Percentiles rank a stretch among this genome's conserved stretches.
Conservation (phyloP, 2,329 filamentous ascomycete species). For the Aspergillus floridensis region DNA sequence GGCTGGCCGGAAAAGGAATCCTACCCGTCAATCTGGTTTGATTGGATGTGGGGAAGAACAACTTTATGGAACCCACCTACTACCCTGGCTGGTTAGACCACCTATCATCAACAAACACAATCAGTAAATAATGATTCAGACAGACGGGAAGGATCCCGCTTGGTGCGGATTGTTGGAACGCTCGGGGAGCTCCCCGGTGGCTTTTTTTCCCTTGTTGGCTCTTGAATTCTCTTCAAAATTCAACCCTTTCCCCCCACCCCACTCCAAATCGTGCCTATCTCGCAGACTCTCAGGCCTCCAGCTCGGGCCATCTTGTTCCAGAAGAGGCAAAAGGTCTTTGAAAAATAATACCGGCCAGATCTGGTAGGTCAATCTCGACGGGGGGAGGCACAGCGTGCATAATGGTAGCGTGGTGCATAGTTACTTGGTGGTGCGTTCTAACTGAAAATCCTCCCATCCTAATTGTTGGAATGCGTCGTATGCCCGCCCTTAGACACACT, state of each 20-base stretch:
- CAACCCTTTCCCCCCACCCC: too few relatives aligned
- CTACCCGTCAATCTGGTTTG: neutral
- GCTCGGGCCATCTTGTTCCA: neutral
- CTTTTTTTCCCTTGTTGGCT: too few relatives aligned
- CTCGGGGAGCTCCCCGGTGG: neutral
- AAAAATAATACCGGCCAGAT: neutral
- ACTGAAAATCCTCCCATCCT: too few relatives aligned
- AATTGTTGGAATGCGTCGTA: neutral
- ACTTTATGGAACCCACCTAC: neutral
- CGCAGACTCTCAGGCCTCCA: neutral
- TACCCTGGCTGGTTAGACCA: neutral
- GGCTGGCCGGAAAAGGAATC: neutral
- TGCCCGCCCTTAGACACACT: neutral
- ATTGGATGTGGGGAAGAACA: neutral
- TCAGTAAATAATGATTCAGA: neutral
- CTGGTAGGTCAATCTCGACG: neutral
- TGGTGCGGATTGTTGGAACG: neutral
- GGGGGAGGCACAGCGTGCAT: neutral
- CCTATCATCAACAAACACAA: neutral
- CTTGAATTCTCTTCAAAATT: too few relatives aligned
- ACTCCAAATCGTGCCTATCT: too few relatives aligned
- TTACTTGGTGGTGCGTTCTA: too few relatives aligned
- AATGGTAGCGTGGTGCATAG: neutral
- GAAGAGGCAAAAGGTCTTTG: neutral
- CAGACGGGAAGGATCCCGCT: neutral